phyloP scores from a whole-genome alignment of 2,329 filamentous ascomycete species.

The Bipolaris zeicola region DNA sequence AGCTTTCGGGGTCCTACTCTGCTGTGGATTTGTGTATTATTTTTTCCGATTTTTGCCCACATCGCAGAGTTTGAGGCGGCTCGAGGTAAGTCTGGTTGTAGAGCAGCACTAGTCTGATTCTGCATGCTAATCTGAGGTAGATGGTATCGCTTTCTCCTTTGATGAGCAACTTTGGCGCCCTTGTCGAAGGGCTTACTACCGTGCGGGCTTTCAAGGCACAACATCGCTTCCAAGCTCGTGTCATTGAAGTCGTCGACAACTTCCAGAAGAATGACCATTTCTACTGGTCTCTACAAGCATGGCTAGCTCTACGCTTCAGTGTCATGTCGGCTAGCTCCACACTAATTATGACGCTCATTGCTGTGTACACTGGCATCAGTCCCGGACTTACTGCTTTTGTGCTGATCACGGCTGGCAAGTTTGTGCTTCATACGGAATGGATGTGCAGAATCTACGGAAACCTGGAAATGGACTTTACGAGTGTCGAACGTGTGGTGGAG shows the following conservation, averaged over 20 bases:
- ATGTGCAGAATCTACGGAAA: conserved; percentile 82
- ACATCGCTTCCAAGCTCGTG: conserved; percentile 76
- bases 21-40: conserved; percentile 70
- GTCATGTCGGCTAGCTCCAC: conserved; percentile 73
- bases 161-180: conserved; percentile 89
- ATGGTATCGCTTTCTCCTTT: conserved; percentile 88
- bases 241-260: conserved; percentile 80
- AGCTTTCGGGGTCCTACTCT: conserved; percentile 70
- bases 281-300: conserved; percentile 85
- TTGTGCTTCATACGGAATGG: conserved; percentile 70
- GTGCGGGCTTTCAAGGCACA: conserved; percentile 84
- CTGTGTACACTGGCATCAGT: conserved; percentile 74
- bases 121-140: conserved; percentile 23
- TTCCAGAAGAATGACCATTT: conserved; percentile 97
- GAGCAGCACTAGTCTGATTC: neutral
- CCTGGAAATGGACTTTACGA: conserved; percentile 90
- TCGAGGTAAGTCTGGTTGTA: conserved; percentile 61
- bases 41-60: conserved; percentile 80
- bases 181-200: conserved; percentile 83
- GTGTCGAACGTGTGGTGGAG: conserved; percentile 84
- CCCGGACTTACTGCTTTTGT: conserved; percentile 85
- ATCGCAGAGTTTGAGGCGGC: conserved; percentile 78
- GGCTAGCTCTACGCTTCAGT: conserved; percentile 82
- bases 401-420: conserved; percentile 71
- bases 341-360: conserved; percentile 73